These are phyloP conservation scores for Circinella minor DNA, from an alignment of 371 early-diverging fungal genomes.

Conservation along the genomic window DNA sequence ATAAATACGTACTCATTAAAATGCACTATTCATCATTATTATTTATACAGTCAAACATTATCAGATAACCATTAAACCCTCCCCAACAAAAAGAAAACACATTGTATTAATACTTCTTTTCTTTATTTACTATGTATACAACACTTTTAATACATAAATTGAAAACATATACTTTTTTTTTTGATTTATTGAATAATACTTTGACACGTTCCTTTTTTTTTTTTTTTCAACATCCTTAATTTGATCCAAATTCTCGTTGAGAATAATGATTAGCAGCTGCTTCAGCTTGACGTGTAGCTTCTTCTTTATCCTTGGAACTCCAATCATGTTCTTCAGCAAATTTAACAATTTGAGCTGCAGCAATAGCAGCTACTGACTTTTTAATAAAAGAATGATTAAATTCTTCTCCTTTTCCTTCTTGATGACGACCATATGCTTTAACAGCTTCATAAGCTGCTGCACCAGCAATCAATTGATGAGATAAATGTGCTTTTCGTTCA, in stretches of 20 bases:
- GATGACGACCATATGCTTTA: constrained; percentile 52
- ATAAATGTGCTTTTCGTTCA: constrained; percentile 30
- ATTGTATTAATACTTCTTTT: no score
- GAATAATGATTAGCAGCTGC: constrained; percentile 31
- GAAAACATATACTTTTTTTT: no score
- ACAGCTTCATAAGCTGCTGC: constrained; percentile 65
- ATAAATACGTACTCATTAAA: no score
- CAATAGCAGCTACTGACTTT: constrained; percentile 56
- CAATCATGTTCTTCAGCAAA: constrained; percentile 40
- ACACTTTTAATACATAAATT: no score
- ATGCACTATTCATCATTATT: no score
- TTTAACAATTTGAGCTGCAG: constrained; percentile 58
- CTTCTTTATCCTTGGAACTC: constrained; percentile 35
- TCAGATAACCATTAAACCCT: no score
- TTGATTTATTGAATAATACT: no score
- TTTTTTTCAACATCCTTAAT: neutral
- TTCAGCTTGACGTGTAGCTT: constrained; percentile 38
- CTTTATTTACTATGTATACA: no score
- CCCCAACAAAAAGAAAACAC: no score
- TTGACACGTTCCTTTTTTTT: no score
- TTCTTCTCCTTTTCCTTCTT: constrained; percentile 49
- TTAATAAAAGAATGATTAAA: constrained; percentile 43
- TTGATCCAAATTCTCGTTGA: constrained; percentile 18
- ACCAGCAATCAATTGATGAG: constrained; percentile 51
- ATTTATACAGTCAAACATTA: no score